Evolutionary conservation across 495 filamentous ascomycete species (phyloP), one percentile per base, ranked within the genome.

Genomic region (Hamigera avellanea): DNA sequence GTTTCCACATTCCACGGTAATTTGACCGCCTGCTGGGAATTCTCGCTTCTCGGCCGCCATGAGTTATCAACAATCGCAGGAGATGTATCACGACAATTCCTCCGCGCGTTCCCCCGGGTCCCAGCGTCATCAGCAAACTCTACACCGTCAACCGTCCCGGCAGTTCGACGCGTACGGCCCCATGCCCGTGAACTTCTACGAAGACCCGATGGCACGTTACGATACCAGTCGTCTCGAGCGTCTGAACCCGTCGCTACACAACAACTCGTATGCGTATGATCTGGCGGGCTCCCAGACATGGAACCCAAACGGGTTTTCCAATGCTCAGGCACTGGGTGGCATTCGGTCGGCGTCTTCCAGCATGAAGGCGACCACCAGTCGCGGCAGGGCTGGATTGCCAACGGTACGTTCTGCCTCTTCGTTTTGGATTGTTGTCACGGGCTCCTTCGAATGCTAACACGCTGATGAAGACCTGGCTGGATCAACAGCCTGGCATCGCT

Each of bases 121-220:
- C 33, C 73, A 73, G 47, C 70, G 74, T 43, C 74, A 76, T 50
- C 71, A 75, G 26, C 70, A 78, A 45, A 75, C 76, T 23, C 66
- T 86, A 28, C 75, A 79, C 48, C 72, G 75, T 47, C 71, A 82
- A 54, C 57, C 81, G 44, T 78, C 78, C 46, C 62, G 78, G 49
- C 70, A 85, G 44, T 81, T 81, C 46, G 77, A 82, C 44, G 66
- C 73, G 30, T 80, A 78, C 56, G 72, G 72, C 33, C 60, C 67
- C 28, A 70, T 73, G 60, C 72, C 73, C 19, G 66, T 67, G 32
- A 76, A 74, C 31, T 61, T 81, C 49, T 81, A 77, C 52, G 76
- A 80, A 29, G 78, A 81, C 36, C 68, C 73, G 37, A 69, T 67
- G 64, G 61, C 61, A 45, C 68, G 70, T 56, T 81, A 70, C 54